A percentile compares a stretch with the other conserved stretches of the same genome.
These are phyloP conservation scores for Asterochloris erici DNA, from an alignment of 139 green algal species.

Conservation along the genomic window DNA sequence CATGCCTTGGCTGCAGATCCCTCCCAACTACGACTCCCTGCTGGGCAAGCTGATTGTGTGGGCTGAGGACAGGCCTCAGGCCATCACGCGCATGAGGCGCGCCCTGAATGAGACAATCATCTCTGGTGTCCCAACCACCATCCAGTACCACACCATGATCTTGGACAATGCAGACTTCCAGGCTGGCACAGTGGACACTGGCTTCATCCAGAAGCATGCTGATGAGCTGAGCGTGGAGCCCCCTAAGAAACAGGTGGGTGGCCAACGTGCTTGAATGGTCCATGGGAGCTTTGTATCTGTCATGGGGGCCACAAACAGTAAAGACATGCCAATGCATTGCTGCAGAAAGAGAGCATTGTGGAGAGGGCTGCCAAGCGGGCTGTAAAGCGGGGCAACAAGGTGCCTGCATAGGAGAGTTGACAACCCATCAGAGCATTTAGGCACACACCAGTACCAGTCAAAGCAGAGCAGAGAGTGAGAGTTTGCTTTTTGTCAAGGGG, in stretches of 20 bases:
- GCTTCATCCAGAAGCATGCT: constrained; percentile 87
- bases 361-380: constrained; percentile 30
- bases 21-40: constrained; percentile 95
- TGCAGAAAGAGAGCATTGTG: constrained; percentile 23
- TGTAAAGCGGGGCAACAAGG: constrained; percentile 22
- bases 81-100: constrained; percentile 82
- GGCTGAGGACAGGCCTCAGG: constrained; percentile 69
- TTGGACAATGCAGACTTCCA: constrained; percentile 68
- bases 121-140: constrained; percentile 84
- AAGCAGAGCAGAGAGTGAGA: no score
- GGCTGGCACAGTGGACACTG: constrained; percentile 52
- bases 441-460: no score
- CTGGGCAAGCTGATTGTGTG: constrained; percentile 98
- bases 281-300: no score
- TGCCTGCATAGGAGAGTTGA: background rate
- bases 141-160: constrained; percentile 86
- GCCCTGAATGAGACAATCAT: constrained; percentile 68
- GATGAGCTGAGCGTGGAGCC: constrained; percentile 62
- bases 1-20: constrained; percentile 44
- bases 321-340: background rate
- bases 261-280: background rate
- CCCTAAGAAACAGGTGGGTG: constrained; percentile 21
- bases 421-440: no score
- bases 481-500: no score
- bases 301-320: background rate